phyloP scores from a whole-genome alignment of 148 eudicot species.

The Dianthus caryophyllus region DNA sequence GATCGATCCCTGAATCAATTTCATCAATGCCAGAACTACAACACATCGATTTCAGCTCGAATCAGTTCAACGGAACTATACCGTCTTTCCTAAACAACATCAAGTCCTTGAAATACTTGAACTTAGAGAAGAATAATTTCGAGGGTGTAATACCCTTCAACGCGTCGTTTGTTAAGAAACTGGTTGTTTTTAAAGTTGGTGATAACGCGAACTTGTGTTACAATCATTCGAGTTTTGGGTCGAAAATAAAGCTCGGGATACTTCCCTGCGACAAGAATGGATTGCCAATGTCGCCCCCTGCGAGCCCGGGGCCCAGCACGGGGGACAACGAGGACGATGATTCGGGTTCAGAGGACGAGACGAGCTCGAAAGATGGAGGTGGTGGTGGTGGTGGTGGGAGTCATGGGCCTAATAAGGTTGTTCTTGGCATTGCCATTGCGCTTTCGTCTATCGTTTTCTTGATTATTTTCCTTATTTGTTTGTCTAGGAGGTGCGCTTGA shows the following conservation, averaged over 20 bases:
- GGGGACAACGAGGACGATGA: slow-evolving; percentile 26
- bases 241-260: slow-evolving; percentile 73
- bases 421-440: slow-evolving; percentile 89
- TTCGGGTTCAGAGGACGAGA: slow-evolving; percentile 31
- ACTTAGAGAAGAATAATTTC: slow-evolving; percentile 69
- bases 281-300: slow-evolving; percentile 64
- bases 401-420: slow-evolving; percentile 95
- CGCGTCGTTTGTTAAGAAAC: slow-evolving; percentile 49
- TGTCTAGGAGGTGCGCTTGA: slow-evolving; percentile 71
- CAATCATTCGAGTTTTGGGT: slow-evolving; percentile 44
- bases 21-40: slow-evolving; percentile 33
- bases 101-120: slow-evolving; percentile 55
- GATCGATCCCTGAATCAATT: slow-evolving; percentile 58
- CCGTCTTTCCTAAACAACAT: slow-evolving; percentile 43
- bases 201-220: slow-evolving; percentile 70
- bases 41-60: slow-evolving; percentile 72
- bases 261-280: slow-evolving; percentile 83
- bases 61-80: slow-evolving; percentile 67
- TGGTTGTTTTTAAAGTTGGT: slow-evolving; percentile 62
- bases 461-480: slow-evolving; percentile 61
- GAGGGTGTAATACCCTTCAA: slow-evolving; percentile 82
- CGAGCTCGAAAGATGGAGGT: slow-evolving; percentile 25
- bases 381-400: slow-evolving; percentile 44
- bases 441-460: slow-evolving; percentile 80
- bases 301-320: slow-evolving; percentile 30